Evolutionary conservation across 768 basidiomycete genomes (phyloP).

Genomic region (Hemileccinum impolitum): DNA sequence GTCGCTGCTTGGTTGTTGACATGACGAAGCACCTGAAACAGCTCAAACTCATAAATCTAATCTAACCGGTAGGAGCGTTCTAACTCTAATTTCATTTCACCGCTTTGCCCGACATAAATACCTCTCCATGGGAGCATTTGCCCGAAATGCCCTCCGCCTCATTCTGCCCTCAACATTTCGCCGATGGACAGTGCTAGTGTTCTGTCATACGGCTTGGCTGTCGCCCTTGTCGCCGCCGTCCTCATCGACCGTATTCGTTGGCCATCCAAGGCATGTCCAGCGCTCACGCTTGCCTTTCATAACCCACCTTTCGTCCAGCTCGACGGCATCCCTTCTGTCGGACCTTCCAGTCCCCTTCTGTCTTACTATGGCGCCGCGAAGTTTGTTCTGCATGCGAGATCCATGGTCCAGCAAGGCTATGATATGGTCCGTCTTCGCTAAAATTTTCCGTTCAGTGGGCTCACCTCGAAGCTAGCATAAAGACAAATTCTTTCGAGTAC

Average conservation of each 20-base stretch:
- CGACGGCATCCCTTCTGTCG: slow-evolving; percentile 33
- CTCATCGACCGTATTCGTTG: slow-evolving; percentile 18
- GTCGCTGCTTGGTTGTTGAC: slow-evolving; percentile 14
- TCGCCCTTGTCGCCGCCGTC: slow-evolving; percentile 12
- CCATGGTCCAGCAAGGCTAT: slow-evolving; percentile 37
- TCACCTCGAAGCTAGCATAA: slow-evolving; percentile 27
- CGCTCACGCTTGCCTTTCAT: neutral
- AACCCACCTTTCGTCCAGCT: slow-evolving; percentile 19
- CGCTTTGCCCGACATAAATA: slow-evolving; percentile 31
- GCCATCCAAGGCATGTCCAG: slow-evolving; percentile 25
- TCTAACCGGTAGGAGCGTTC: slow-evolving; percentile 21
- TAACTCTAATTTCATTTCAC: slow-evolving; percentile 31
- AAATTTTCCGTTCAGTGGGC: slow-evolving; percentile 1
- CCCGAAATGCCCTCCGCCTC: slow-evolving; percentile 29
- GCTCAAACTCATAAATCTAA: slow-evolving; percentile 26
- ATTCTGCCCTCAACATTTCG: slow-evolving; percentile 19
- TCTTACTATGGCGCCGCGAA: slow-evolving; percentile 32
- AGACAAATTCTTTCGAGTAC: slow-evolving; percentile 41
- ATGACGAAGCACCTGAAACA: slow-evolving; percentile 11
- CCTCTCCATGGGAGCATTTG: slow-evolving; percentile 18
- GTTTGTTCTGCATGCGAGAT: slow-evolving; percentile 30
- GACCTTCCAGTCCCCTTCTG: slow-evolving; percentile 32
- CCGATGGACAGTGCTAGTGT: slow-evolving; percentile 24
- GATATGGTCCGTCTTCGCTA: slow-evolving; percentile 23
- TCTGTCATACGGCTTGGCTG: slow-evolving; percentile 15